A percentile compares a stretch with the other conserved stretches of the same genome.
These are phyloP conservation scores for Saccharata proteae DNA, from an alignment of 2,329 filamentous ascomycete species.

Conservation along the genomic window DNA sequence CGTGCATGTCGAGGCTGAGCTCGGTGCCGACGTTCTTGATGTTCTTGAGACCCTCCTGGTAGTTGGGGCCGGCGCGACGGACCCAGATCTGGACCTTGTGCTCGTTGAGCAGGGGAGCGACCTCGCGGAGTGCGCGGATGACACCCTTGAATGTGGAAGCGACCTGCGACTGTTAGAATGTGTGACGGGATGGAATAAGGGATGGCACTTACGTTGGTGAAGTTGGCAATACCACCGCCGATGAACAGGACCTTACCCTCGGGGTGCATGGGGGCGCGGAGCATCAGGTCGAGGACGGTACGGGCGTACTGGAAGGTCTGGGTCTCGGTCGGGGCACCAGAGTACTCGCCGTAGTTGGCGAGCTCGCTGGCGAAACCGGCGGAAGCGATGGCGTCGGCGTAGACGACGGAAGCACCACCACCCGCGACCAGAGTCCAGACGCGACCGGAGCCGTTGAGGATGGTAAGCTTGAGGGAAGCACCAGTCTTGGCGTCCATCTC, in stretches of 20 bases:
- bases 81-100: conserved; percentile 99
- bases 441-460: conserved; percentile 81
- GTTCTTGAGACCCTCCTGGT: conserved; percentile 99
- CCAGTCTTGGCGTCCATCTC: conserved; percentile 99
- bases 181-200: neutral
- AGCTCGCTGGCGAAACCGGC: conserved; percentile 91
- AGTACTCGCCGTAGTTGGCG: conserved; percentile 99
- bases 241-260: conserved; percentile 99
- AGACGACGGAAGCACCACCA: conserved; percentile 98
- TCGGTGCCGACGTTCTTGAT: conserved; percentile 95
- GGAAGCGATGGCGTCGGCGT: conserved; percentile 96
- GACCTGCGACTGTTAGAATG: conserved; percentile 32
- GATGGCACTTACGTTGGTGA: conserved; percentile 67
- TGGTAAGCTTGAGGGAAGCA: conserved; percentile 95
- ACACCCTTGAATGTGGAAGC: conserved; percentile 99
- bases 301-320: conserved; percentile 99
- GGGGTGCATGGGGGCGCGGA: conserved; percentile 70
- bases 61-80: conserved; percentile 82
- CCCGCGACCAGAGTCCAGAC: conserved; percentile 98
- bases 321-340: conserved; percentile 93
- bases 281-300: conserved; percentile 94
- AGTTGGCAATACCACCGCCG: conserved; percentile 99
- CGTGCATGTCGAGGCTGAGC: conserved; percentile 91
- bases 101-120: conserved; percentile 72
- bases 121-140: conserved; percentile 88